Conservation (phyloP, 371 early-diverging fungal species). For the Chytridium lagenaria region DNA sequence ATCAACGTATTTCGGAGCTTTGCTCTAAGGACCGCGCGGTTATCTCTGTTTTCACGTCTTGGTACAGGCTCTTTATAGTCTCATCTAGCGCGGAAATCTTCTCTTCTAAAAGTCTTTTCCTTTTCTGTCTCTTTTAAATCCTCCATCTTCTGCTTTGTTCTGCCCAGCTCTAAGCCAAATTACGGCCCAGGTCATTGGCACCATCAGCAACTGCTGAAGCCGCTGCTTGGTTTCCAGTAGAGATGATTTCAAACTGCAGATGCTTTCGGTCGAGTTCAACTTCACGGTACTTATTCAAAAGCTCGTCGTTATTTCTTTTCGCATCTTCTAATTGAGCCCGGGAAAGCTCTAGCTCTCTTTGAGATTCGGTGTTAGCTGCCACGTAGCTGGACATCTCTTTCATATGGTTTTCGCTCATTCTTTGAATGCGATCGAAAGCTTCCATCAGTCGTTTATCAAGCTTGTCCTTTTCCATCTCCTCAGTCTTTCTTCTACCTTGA, state of each 20-base stretch:
- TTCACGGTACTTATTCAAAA: slow-evolving; percentile 19
- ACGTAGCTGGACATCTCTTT: slow-evolving; percentile 21
- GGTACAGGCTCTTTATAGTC: neutral
- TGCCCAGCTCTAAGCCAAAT: slow-evolving; percentile 44
- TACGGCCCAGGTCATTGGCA: slow-evolving; percentile 47
- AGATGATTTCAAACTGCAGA: slow-evolving; percentile 79
- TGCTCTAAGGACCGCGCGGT: neutral
- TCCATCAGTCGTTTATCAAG: slow-evolving; percentile 33
- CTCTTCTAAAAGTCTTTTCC: slow-evolving; percentile 67
- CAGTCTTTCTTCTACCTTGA: neutral
- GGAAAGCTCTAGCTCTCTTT: slow-evolving; percentile 29
- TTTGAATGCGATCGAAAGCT: slow-evolving; percentile 31
- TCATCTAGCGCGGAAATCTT: slow-evolving; percentile 65
- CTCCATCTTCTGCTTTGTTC: slow-evolving; percentile 64
- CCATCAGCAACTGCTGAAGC: slow-evolving; percentile 64
- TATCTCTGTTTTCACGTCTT: neutral
- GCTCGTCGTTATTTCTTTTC: slow-evolving; percentile 17
- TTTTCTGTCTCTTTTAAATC: slow-evolving; percentile 65
- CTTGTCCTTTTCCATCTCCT: slow-evolving; percentile 24
- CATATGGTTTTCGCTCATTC: slow-evolving; percentile 11
- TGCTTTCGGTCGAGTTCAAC: slow-evolving; percentile 53
- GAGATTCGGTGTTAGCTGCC: slow-evolving; percentile 18
- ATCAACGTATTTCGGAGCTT: slow-evolving; percentile 9
- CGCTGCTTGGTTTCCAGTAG: slow-evolving; percentile 74
- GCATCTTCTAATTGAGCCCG: slow-evolving; percentile 23